Evolutionary conservation across 2,329 filamentous ascomycete species (phyloP), one percentile per base, ranked within the genome.

Genomic region (Alternaria sp.): DNA sequence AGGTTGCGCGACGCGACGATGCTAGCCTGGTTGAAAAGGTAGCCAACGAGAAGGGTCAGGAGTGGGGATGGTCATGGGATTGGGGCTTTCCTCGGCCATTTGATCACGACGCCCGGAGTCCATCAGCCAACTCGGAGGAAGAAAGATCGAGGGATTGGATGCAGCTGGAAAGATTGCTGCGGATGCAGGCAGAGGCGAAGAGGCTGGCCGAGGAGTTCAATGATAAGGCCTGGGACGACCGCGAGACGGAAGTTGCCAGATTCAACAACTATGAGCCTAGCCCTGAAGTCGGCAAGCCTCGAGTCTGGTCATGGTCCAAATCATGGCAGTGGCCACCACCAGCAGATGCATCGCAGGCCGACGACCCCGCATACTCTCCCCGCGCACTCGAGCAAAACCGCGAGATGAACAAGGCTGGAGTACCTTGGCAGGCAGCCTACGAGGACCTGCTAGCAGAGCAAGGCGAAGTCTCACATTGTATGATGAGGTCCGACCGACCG

Each of bases 401-500:
- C 44, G 40, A 75, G 64, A 52, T 81, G 69, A 26, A 78, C 74
- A 65, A 75, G 47, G 59, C 79, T 60, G 76, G 80, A 66, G 67
- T 79, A 51, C 80, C 81, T 30, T 88, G 87, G 86, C 81, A 85
- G 15, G 83, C 85, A 54, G 87, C 87, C 0, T 89, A 88, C 67
- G 86, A 89, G 69, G 87, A 90, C 68, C 80, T 89, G 10, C 67
- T 89, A 15, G 78, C 86, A 6, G 64, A 73, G 44, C 60, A 67
- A 21, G 66, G 70, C 47, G 54, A 66, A 11, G 10, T 51, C 9
- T 45, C 46, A 23, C 47, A 60, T 19, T 56, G 57, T 17, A 60
- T 57, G 61, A 56, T 28, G 28, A 59, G 45, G 7, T 17, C 26
- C 6, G 54, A 52, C 19, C 28, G 23, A 43, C 44, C 64, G 46